These are phyloP conservation scores for Nelumbo lutea DNA, from an alignment of 164 flowering plant genomes.

Conservation along the genomic window DNA sequence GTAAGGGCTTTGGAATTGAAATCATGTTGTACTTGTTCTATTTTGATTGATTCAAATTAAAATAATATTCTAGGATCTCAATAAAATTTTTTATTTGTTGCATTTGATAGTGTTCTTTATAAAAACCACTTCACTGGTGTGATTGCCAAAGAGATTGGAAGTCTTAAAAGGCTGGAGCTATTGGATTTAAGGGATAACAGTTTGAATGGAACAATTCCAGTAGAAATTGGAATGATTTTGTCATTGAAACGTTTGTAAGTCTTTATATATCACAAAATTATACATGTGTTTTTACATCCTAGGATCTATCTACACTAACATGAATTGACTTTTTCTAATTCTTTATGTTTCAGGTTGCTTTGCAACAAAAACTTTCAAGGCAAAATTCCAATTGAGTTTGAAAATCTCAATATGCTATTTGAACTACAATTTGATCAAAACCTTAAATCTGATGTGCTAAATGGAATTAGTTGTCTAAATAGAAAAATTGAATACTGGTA, in stretches of 20 bases:
- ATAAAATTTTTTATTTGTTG: neutral
- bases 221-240: conserved; percentile 47
- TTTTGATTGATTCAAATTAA: too few relatives aligned
- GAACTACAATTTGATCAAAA: conserved; percentile 49
- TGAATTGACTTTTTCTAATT: conserved; percentile 1
- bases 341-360: conserved; percentile 50
- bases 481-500: conserved; percentile 71
- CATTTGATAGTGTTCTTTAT: conserved; percentile 46
- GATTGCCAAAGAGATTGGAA: conserved; percentile 73
- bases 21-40: too few relatives aligned
- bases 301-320: conserved; percentile 4
- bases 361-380: conserved; percentile 63
- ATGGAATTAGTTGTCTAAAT: conserved; percentile 36
- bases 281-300: neutral
- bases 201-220: conserved; percentile 65
- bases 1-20: neutral
- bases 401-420: conserved; percentile 37
- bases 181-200: conserved; percentile 71
- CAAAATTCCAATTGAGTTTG: conserved; percentile 37
- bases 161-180: conserved; percentile 47
- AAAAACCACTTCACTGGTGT: conserved; percentile 63
- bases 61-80: neutral
- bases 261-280: neutral
- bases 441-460: conserved; percentile 25
- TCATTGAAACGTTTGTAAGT: conserved; percentile 71